phyloP scores from a whole-genome alignment of 345 rosid genomes.

The Kandelia obovata region DNA sequence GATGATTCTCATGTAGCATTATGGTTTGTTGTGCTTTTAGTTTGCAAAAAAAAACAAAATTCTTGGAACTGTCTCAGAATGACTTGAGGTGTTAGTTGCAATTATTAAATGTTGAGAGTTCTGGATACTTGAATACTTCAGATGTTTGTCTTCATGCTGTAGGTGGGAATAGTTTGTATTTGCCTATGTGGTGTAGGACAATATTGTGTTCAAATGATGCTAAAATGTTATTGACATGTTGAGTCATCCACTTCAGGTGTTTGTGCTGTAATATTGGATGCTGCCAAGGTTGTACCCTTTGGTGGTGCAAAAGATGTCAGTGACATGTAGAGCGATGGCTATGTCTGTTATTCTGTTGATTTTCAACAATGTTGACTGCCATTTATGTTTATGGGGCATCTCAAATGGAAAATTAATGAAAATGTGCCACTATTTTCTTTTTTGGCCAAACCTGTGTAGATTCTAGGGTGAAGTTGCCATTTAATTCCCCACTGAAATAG shows the following conservation, averaged over 20 bases:
- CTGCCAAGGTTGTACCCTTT: background rate
- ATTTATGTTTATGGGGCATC: too few species aligned
- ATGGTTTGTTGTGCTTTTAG: background rate
- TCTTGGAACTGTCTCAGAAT: background rate
- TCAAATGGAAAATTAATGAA: too few species aligned
- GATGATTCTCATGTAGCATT: constrained; percentile 4
- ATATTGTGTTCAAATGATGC: background rate
- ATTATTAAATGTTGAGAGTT: background rate
- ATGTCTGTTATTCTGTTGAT: too few species aligned
- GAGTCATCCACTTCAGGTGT: background rate
- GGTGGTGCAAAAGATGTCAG: background rate
- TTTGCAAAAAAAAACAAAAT: background rate
- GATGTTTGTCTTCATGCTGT: background rate
- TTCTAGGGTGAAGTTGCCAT: background rate
- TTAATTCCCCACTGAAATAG: background rate
- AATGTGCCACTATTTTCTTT: too few species aligned
- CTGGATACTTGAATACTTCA: background rate
- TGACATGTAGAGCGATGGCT: too few species aligned
- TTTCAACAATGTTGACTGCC: too few species aligned
- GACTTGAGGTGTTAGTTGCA: background rate
- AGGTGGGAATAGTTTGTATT: too few species aligned
- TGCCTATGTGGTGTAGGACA: background rate
- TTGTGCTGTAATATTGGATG: background rate
- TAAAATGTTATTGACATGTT: background rate
- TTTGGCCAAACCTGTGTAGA: background rate